These are phyloP conservation scores for Miscanthus lutarioriparius DNA, from an alignment of 176 grass and related monocot species.

Conservation along the genomic window DNA sequence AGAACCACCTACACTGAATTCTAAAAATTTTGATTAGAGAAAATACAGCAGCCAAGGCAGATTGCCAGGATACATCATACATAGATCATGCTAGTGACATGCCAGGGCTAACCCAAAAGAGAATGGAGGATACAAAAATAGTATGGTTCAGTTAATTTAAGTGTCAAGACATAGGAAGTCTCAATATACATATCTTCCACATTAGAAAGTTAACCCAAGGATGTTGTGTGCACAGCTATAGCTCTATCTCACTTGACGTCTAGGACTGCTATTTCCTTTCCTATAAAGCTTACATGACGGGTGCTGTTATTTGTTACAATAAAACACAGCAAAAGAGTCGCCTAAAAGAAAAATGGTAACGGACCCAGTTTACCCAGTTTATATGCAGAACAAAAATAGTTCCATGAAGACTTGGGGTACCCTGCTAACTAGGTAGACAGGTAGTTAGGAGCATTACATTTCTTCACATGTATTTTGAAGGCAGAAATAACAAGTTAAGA, in stretches of 20 bases:
- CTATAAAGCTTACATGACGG: not conserved
- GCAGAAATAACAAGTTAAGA: not conserved
- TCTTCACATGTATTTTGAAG: not conserved
- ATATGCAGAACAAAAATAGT: not conserved
- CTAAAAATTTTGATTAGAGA: not conserved
- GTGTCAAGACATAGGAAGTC: not conserved
- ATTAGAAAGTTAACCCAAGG: constrained; percentile 1
- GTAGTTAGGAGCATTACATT: not conserved
- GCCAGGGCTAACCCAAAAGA: not conserved
- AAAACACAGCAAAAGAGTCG: not conserved
- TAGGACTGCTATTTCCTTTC: not conserved
- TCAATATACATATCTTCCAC: not conserved
- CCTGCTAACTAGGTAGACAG: not conserved
- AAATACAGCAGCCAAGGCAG: not conserved
- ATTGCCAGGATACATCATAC: not conserved
- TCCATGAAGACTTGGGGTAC: not conserved
- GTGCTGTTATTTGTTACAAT: not conserved
- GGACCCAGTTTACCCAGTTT: not conserved
- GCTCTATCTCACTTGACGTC: not conserved
- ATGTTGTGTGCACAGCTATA: not conserved
- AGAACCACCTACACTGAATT: not conserved
- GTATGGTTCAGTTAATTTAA: not conserved
- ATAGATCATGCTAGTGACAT: not conserved
- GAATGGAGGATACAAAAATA: not conserved
- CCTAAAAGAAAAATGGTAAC: not conserved